phyloP scores from a whole-genome alignment of 2,329 filamentous ascomycete genomes.

The Sporothrix protearum region DNA sequence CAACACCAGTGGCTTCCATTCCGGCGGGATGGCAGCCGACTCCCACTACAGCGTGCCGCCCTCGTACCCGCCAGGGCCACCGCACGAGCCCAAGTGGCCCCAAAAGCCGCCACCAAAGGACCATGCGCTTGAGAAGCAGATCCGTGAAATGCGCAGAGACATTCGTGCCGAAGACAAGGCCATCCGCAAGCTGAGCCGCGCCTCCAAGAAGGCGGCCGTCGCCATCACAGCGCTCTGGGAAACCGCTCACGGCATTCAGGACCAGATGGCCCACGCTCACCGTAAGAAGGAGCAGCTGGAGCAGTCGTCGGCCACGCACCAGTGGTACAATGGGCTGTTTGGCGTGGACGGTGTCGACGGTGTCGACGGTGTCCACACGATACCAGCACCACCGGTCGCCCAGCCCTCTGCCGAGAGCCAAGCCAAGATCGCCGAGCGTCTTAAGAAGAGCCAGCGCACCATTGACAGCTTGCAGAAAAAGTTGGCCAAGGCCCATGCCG shows the following conservation, averaged over 20 bases:
- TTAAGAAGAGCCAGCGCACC: background rate
- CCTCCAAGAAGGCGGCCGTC: background rate
- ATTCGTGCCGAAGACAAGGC: conserved; percentile 10
- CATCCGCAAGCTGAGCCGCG: background rate
- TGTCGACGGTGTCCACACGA: background rate
- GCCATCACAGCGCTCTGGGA: background rate
- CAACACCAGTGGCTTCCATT: background rate
- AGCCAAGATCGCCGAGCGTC: background rate
- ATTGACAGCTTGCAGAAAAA: background rate
- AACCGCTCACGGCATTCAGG: background rate
- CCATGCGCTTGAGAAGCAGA: conserved; percentile 21
- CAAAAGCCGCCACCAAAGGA: background rate
- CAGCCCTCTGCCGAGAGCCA: background rate
- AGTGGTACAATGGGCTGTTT: background rate
- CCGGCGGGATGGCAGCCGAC: background rate
- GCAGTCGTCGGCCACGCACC: background rate
- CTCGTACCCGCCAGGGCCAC: conserved; percentile 14
- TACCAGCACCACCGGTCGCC: background rate
- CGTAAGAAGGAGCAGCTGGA: background rate
- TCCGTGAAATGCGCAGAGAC: conserved; percentile 17
- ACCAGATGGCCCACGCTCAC: background rate
- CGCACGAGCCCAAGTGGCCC: conserved; percentile 9
- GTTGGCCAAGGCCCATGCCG: background rate
- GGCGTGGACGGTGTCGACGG: background rate
- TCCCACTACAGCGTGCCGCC: background rate